These are phyloP conservation scores for Uronychia setigera DNA, from an alignment of 73 alveolate genomes.

Conservation along the genomic window DNA sequence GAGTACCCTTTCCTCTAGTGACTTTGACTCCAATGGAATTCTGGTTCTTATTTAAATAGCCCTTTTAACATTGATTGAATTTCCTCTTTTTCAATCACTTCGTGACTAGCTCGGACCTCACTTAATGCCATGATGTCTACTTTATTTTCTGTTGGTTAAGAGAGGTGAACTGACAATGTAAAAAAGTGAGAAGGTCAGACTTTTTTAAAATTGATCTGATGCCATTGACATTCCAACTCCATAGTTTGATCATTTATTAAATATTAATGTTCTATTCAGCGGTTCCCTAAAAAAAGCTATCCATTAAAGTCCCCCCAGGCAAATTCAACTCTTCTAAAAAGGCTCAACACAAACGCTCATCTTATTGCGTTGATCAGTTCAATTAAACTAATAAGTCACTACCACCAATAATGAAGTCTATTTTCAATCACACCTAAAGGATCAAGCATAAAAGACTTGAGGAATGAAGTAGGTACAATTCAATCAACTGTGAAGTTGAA, in stretches of 20 bases:
- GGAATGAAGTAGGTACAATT: too few relatives aligned
- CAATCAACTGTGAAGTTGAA: too few relatives aligned
- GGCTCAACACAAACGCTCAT: background rate
- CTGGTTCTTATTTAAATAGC: too few relatives aligned
- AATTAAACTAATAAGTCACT: background rate
- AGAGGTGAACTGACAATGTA: too few relatives aligned
- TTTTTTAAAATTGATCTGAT: conserved; percentile 54
- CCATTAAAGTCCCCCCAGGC: background rate
- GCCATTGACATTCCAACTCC: conserved; percentile 83
- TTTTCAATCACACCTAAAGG: background rate
- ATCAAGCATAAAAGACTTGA: background rate
- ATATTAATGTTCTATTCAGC: background rate
- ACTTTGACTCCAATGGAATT: background rate
- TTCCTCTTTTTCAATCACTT: too few relatives aligned
- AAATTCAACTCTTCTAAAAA: too few relatives aligned
- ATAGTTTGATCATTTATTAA: conserved; percentile 15
- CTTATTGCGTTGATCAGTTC: background rate
- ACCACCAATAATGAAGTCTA: background rate
- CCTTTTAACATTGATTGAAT: too few relatives aligned
- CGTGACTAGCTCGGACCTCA: too few relatives aligned
- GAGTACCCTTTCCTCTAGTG: background rate
- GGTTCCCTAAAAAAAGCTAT: background rate
- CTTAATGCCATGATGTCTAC: too few relatives aligned
- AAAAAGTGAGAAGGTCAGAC: too few relatives aligned
- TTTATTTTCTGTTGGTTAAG: too few relatives aligned